Conservation (phyloP, 2,329 filamentous ascomycete genomes). For the Mycogone perniciosa region DNA sequence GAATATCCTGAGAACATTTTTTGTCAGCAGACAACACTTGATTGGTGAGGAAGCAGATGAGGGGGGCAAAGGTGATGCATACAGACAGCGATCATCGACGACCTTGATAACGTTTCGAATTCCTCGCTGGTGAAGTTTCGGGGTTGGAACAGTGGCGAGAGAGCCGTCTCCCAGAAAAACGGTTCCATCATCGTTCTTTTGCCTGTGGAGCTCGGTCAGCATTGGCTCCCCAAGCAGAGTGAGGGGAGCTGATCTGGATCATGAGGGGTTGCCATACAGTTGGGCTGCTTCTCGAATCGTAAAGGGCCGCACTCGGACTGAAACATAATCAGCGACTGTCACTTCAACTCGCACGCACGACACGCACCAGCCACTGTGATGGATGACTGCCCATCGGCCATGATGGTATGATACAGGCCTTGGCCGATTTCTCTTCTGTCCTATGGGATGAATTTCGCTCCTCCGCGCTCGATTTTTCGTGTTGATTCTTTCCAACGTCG, state of each 20-base stretch:
- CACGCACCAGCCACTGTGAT: conserved; percentile 52
- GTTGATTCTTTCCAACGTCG: neutral
- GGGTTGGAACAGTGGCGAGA: conserved; percentile 76
- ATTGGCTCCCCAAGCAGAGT: neutral
- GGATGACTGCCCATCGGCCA: conserved; percentile 39
- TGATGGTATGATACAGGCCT: conserved; percentile 12
- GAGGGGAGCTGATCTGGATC: neutral
- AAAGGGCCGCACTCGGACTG: conserved; percentile 65
- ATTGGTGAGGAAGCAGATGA: neutral
- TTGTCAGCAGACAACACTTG: conserved; percentile 8
- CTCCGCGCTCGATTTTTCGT: too few relatives aligned
- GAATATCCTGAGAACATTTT: conserved; percentile 62
- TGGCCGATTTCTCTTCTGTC: neutral
- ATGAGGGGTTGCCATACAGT: conserved; percentile 45
- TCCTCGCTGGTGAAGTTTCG: conserved; percentile 79
- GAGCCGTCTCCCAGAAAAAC: conserved; percentile 96
- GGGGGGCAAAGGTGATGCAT: conserved; percentile 33
- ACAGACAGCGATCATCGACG: conserved; percentile 93
- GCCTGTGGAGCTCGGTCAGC: conserved; percentile 31
- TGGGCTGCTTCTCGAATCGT: conserved; percentile 93
- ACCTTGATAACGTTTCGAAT: conserved; percentile 92
- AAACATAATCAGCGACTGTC: conserved; percentile 22
- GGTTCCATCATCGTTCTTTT: conserved; percentile 72
- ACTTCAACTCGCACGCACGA: neutral
- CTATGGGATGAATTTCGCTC: too few relatives aligned